Percentiles rank a stretch among this genome's conserved stretches.
These are phyloP conservation scores for Stereum hirsutum DNA, from an alignment of 1,284 basidiomycete genomes.

Conservation along the genomic window DNA sequence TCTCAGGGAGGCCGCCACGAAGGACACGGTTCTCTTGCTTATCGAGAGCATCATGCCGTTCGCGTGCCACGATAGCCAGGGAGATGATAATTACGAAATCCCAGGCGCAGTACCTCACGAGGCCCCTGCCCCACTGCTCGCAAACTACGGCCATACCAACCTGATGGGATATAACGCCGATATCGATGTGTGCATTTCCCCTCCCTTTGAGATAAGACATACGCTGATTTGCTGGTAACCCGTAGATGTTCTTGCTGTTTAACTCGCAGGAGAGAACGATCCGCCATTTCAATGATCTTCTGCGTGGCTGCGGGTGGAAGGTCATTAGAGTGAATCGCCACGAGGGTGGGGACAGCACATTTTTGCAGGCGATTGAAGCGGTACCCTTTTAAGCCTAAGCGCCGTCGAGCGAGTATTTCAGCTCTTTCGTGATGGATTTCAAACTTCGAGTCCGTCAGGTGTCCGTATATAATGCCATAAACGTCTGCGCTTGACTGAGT, in stretches of 20 bases:
- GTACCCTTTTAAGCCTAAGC: no score
- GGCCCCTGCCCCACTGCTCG: conserved; percentile 1
- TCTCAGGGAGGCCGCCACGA: neutral
- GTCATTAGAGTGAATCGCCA: neutral
- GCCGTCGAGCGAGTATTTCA: no score
- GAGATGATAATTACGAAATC: neutral
- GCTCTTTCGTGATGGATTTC: no score
- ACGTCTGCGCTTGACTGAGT: no score
- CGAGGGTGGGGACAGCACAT: neutral
- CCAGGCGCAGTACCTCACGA: neutral
- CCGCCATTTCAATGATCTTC: neutral
- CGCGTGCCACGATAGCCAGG: conserved; percentile 1
- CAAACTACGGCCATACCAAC: neutral
- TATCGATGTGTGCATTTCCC: neutral
- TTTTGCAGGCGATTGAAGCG: neutral
- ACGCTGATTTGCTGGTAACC: neutral
- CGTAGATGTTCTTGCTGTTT: conserved; percentile 1
- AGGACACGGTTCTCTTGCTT: neutral
- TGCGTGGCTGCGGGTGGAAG: conserved; percentile 1
- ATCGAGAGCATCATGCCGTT: conserved; percentile 2
- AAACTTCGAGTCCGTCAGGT: no score
- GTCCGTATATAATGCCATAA: no score
- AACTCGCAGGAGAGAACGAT: conserved; percentile 2
- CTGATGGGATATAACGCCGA: neutral
- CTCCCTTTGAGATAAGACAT: neutral